Evolutionary conservation across 495 filamentous ascomycete genomes (phyloP), one percentile per base, ranked within the genome.

Genomic region (Aspergillus steynii): DNA sequence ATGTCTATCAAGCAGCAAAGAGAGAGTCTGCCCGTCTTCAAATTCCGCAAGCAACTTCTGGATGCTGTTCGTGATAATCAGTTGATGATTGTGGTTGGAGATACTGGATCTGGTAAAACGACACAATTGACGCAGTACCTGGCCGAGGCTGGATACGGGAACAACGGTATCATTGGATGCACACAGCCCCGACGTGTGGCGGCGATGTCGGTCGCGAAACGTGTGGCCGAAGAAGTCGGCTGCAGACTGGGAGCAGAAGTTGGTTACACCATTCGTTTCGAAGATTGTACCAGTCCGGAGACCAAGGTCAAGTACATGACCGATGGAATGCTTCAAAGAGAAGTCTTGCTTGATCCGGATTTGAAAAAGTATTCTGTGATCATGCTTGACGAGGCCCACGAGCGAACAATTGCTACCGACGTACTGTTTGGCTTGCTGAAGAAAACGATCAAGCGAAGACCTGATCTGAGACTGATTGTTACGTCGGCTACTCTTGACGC

Each of bases 271-370:
- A 97, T 99, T 70, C 89, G 95, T 70, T 99, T 99, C 71, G 95
- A 99, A 69, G 96, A 99, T 68, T 90, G 87, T 68, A 97, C 95
- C 0, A 90, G 87, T 63, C 88, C 92, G 1, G 87, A 90, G 14
- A 99, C 95, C 12, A 88, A 87, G 71, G 97, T 99, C 79, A 98
- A 98, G 77, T 99, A 98, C 76, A 97, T 98, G 93, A 99, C 95
- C 12, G 95, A 99, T 63, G 95, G 95, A 74, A 99, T 98, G 90
- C 84, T 99, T 66, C 88, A 98, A 76, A 80, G 95, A 76, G 96
- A 99, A 74, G 91, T 97, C 60, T 79, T 99, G 15, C 79, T 97
- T 31, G 96, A 98, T 68, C 90, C 93, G 0, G 86, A 93, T 66
- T 75, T 98, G 50, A 90, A 84, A 71, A 85, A 87, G 65, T 99